Percentiles rank a stretch among this genome's conserved stretches.
Conservation (phyloP, 1,284 basidiomycete genomes). For the Kwoniella shivajii region DNA sequence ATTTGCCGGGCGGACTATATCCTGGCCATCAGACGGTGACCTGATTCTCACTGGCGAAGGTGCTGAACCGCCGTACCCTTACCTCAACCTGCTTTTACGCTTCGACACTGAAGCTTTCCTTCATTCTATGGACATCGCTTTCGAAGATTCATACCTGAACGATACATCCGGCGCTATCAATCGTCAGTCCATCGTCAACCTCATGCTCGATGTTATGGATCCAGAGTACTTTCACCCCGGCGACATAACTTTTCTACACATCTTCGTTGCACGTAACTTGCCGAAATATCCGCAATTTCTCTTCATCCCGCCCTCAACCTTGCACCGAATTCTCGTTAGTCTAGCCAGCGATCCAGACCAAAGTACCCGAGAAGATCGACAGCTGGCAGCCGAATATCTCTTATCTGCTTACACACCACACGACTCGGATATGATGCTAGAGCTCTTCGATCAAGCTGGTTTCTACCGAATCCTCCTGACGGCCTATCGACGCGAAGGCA, state of each 20-base stretch:
- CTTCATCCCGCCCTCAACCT: conserved; percentile 65
- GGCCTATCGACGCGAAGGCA: conserved; percentile 72
- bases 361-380: conserved; percentile 84
- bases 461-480: conserved; percentile 88
- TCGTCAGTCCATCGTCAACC: conserved; percentile 80
- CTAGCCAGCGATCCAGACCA: conserved; percentile 73
- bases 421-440: conserved; percentile 68
- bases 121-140: conserved; percentile 89
- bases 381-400: conserved; percentile 93
- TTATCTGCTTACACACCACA: conserved; percentile 86
- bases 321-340: conserved; percentile 75
- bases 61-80: conserved; percentile 79
- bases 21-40: conserved; percentile 75
- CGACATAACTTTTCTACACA: conserved; percentile 82
- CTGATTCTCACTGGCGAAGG: conserved; percentile 52
- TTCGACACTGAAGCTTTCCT: conserved; percentile 95
- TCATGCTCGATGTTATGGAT: conserved; percentile 73
- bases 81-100: conserved; percentile 76
- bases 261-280: conserved; percentile 94
- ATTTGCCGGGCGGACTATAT: conserved; percentile 76
- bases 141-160: conserved; percentile 90
- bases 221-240: conserved; percentile 58
- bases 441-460: conserved; percentile 75
- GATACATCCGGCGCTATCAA: conserved; percentile 65
- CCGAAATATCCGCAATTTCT: conserved; percentile 96